Evolutionary conservation across 768 basidiomycete species (phyloP), one percentile per base, ranked within the genome.

Genomic region (Leccinum rimulosum): DNA sequence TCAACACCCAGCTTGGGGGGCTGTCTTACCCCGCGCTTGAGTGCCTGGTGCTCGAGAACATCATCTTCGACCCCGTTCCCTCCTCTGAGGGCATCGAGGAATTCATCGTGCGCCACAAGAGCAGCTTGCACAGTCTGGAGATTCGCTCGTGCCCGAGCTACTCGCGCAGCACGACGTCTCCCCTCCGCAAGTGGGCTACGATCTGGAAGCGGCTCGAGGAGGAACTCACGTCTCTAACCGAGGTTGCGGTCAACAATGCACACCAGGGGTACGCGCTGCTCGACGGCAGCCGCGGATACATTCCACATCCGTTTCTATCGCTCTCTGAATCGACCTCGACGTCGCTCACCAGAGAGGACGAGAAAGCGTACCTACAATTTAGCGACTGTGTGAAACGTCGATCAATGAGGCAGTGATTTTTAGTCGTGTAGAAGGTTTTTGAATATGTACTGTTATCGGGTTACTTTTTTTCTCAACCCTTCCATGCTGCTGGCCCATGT

Each of bases 81-180:
- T 62, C 63, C 25, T 17, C 38, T 1, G 63, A 67, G 28, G 70
- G 68, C 10, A 57, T 74, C 2, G 71, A 73, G 15, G 70, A 70
- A 2, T 74, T 73, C 28, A 57, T 74, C 28, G 1, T 72, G 17
- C 72, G 69, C 15, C 73, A 73, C 62, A 74, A 72, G 52, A 52
- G 43, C 27, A 59, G 51, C 28, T 40, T 72, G 4, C 67, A 63
- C 5, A 64, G 61, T 36, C 50, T 72, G 4, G 71, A 74, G 30
- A 40, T 72, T 27, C 60, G 28, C 50, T 66, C 65, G 3, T 72
- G 72, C 45, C 48, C 65, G 1, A 74, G 65, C 51, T 74, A 72
- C 31, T 62, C 62, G 3, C 53, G 61, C 19, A 59, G 25, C n/a
- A 5, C 15, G 3, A 36, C 60, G 10, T 51, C 57, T 15, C 52